Conservation (phyloP, 1,139 yeast species). For the Candida frijolesensis region DNA sequence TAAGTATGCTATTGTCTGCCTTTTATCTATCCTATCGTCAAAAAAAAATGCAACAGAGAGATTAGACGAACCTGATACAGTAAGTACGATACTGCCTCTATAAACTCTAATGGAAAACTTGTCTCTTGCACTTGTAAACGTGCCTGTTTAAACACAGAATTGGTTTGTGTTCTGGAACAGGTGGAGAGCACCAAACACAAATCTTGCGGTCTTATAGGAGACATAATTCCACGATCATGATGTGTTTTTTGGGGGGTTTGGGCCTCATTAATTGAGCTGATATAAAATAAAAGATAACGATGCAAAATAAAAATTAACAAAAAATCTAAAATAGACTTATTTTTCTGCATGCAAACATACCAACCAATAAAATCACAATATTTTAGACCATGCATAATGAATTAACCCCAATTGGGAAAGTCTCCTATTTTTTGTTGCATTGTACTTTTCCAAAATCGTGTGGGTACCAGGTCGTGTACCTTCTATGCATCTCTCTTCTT, state of each 20-base stretch:
- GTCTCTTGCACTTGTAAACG: no score
- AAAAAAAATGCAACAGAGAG: no score
- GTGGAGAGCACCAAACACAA: no score
- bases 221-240: neutral
- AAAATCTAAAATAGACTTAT: neutral
- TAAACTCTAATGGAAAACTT: no score
- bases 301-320: neutral
- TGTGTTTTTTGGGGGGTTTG: neutral
- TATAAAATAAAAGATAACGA: neutral
- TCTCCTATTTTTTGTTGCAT: neutral
- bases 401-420: neutral
- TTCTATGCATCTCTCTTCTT: neutral
- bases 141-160: neutral
- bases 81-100: no score
- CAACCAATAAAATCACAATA: neutral
- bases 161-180: neutral
- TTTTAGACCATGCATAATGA: neutral
- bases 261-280: neutral
- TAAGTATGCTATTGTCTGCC: no score
- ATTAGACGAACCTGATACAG: no score
- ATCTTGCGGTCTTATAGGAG: neutral
- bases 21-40: no score
- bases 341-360: neutral
- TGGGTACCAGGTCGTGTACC: neutral
- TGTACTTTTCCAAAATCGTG: neutral